Conservation (phyloP, 2,329 filamentous ascomycete species). For the Massarina eburnea region DNA sequence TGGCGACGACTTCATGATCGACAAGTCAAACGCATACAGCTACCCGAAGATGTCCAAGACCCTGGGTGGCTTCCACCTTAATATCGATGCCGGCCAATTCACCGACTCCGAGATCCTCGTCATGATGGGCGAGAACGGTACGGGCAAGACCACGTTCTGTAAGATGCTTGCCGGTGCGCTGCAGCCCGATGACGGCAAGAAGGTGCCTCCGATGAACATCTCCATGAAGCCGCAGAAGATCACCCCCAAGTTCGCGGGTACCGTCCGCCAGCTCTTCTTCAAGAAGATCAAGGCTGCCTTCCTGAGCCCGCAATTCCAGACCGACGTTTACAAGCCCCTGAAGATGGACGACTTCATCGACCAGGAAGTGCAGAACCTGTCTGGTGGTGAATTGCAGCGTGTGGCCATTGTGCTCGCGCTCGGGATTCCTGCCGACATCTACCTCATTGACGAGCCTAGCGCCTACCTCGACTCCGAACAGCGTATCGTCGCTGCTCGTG, state of each 20-base stretch:
- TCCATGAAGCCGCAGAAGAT: slow-evolving; percentile 99
- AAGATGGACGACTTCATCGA: slow-evolving; percentile 99
- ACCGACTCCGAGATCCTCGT: slow-evolving; percentile 98
- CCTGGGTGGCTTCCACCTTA: slow-evolving; percentile 82
- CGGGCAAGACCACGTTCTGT: slow-evolving; percentile 99
- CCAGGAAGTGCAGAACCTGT: slow-evolving; percentile 98
- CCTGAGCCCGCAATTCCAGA: slow-evolving; percentile 97
- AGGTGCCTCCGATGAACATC: slow-evolving; percentile 92
- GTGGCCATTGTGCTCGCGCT: slow-evolving; percentile 97
- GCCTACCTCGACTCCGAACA: slow-evolving; percentile 96
- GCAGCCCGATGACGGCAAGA: slow-evolving; percentile 79
- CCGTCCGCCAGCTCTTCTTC: slow-evolving; percentile 97
- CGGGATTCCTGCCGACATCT: slow-evolving; percentile 94
- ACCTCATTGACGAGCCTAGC: slow-evolving; percentile 90
- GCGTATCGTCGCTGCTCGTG: slow-evolving; percentile 93
- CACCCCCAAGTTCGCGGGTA: slow-evolving; percentile 96
- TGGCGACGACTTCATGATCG: slow-evolving; percentile 81
- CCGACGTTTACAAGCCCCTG: slow-evolving; percentile 98
- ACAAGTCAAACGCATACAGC: slow-evolving; percentile 80
- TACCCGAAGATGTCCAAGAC: slow-evolving; percentile 95
- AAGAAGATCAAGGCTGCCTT: slow-evolving; percentile 99
- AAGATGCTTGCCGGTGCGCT: slow-evolving; percentile 90
- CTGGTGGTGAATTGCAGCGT: slow-evolving; percentile 98
- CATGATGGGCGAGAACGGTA: slow-evolving; percentile 99
- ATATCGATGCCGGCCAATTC: slow-evolving; percentile 80